Conservation (phyloP, 1,284 basidiomycete genomes). For the Sparassis latifolia region DNA sequence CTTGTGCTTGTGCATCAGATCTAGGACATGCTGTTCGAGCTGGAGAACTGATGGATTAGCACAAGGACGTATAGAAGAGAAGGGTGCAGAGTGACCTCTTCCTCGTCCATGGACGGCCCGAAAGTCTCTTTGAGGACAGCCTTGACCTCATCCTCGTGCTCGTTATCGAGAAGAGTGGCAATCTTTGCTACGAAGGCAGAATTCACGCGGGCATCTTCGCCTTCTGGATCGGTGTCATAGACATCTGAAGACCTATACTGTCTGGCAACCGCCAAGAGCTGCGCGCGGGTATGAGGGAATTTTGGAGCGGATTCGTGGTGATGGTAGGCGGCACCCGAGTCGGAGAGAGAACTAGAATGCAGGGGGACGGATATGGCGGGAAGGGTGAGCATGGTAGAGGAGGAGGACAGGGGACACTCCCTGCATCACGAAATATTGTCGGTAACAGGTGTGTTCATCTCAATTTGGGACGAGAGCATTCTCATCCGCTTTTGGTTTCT, state of each 20-base stretch:
- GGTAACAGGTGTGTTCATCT: not conserved
- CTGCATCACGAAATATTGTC: slow-evolving; percentile 5
- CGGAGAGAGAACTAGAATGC: slow-evolving; percentile 16
- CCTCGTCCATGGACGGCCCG: slow-evolving; percentile 59
- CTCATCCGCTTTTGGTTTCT: no score
- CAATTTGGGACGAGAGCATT: not conserved
- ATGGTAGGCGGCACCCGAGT: slow-evolving; percentile 13
- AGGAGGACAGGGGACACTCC: slow-evolving; percentile 1
- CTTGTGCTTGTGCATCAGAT: slow-evolving; percentile 82
- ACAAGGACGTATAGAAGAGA: not conserved
- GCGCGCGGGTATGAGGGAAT: slow-evolving; percentile 75
- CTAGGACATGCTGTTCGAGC: slow-evolving; percentile 74
- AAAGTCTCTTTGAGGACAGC: slow-evolving; percentile 59
- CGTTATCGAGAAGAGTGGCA: slow-evolving; percentile 65
- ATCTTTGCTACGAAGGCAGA: slow-evolving; percentile 60
- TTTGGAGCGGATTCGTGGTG: slow-evolving; percentile 28
- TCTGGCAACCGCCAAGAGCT: slow-evolving; percentile 63
- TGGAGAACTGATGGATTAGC: slow-evolving; percentile 22
- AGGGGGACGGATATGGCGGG: slow-evolving; percentile 17
- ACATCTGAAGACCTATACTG: slow-evolving; percentile 55
- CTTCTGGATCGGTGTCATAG: slow-evolving; percentile 51
- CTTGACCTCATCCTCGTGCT: slow-evolving; percentile 85
- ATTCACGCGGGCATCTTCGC: slow-evolving; percentile 49
- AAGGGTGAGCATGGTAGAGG: slow-evolving; percentile 12
- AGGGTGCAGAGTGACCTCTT: slow-evolving; percentile 44